Percentiles rank a stretch among this genome's conserved stretches.
These are phyloP conservation scores for Lanzia echinophila DNA, from an alignment of 2,329 filamentous ascomycete genomes.

Conservation along the genomic window DNA sequence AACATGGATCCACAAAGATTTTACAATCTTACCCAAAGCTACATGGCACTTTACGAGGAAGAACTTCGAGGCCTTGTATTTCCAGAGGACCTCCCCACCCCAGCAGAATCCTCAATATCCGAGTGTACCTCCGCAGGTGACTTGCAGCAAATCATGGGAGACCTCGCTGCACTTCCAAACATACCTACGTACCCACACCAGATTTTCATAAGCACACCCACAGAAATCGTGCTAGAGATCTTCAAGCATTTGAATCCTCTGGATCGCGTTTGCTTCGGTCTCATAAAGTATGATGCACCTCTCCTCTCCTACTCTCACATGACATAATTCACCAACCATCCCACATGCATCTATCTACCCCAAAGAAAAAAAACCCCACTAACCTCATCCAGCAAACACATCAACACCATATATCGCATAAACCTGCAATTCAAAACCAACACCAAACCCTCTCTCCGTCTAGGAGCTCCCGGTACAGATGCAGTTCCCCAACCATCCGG, in stretches of 20 bases:
- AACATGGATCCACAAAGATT: neutral
- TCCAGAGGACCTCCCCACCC: no score
- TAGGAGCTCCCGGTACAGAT: constrained; percentile 16
- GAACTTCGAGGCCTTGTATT: neutral
- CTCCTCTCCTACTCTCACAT: neutral
- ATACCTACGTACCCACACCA: neutral
- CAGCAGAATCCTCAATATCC: no score
- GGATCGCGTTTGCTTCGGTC: constrained; percentile 17
- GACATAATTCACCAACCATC: neutral
- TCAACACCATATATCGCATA: constrained; percentile 13
- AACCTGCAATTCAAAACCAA: neutral
- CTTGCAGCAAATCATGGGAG: no score
- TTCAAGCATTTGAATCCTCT: constrained; percentile 18
- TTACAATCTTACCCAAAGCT: neutral
- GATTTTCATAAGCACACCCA: constrained; percentile 11
- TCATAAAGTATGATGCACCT: constrained; percentile 16
- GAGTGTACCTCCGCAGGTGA: neutral
- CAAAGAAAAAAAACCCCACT: neutral
- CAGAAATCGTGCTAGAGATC: constrained; percentile 19
- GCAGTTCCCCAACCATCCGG: constrained; percentile 10
- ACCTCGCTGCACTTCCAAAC: neutral
- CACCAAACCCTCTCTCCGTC: constrained; percentile 5
- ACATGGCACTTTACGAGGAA: neutral
- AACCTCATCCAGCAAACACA: constrained; percentile 13
- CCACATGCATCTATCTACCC: neutral